These are phyloP conservation scores for Colletotrichum incanum DNA, from an alignment of 2,329 filamentous ascomycete species.

Conservation along the genomic window DNA sequence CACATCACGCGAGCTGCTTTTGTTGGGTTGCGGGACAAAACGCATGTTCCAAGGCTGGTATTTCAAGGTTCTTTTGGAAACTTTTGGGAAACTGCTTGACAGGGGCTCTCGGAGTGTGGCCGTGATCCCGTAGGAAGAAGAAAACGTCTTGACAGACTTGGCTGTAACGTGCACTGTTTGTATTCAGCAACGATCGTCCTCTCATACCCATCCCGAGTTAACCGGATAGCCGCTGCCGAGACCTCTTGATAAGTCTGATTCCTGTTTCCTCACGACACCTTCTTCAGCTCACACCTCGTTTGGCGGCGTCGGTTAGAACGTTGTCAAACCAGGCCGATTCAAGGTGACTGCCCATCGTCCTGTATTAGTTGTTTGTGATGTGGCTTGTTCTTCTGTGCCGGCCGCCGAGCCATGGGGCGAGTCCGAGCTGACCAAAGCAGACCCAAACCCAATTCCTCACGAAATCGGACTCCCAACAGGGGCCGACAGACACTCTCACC, in stretches of 20 bases:
- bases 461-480: not conserved
- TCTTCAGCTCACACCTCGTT: not conserved
- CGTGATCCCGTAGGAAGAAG: not conserved
- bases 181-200: constrained; percentile 9
- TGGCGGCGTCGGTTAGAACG: not conserved
- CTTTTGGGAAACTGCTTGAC: not conserved
- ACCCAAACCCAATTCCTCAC: not conserved
- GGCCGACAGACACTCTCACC: not conserved
- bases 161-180: constrained; percentile 29
- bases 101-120: not conserved
- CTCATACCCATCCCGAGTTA: constrained; percentile 26
- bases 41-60: too few relatives aligned
- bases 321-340: not conserved
- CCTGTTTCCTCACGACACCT: not conserved
- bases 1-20: constrained; percentile 29
- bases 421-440: constrained; percentile 18
- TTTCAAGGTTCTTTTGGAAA: not conserved
- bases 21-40: not conserved
- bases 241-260: not conserved
- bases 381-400: constrained; percentile 4
- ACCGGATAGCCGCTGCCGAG: constrained; percentile 42
- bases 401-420: constrained; percentile 23
- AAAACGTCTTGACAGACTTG: constrained; percentile 24
- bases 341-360: not conserved
- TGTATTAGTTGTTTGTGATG: not conserved